Percentiles rank a stretch among this genome's conserved stretches.
Evolutionary conservation across 2,329 filamentous ascomycete species (phyloP).

Genomic region (Pseudogymnoascus destructans): DNA sequence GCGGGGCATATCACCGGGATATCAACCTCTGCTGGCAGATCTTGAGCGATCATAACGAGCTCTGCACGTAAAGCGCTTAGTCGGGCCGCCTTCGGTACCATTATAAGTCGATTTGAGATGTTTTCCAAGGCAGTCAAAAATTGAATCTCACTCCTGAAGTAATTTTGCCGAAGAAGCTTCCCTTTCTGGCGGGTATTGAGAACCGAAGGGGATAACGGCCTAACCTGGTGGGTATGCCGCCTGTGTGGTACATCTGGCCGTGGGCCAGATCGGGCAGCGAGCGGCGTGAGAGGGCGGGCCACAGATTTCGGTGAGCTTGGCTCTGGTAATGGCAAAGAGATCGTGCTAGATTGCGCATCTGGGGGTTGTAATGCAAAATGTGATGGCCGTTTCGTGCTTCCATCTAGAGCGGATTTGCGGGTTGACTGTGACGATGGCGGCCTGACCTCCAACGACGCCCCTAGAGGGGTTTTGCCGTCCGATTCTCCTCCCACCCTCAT

Average conservation of each 20-base stretch:
- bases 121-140: constrained; percentile 70
- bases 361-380: constrained; percentile 25
- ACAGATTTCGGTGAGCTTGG: constrained; percentile 38
- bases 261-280: constrained; percentile 38
- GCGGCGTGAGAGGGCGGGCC: constrained; percentile 44
- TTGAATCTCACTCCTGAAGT: constrained; percentile 69
- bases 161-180: constrained; percentile 64
- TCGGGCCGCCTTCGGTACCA: constrained; percentile 68
- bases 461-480: constrained; percentile 16
- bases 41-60: constrained; percentile 66
- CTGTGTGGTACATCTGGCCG: constrained; percentile 37
- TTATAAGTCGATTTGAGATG: constrained; percentile 72
- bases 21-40: constrained; percentile 71
- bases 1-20: constrained; percentile 72
- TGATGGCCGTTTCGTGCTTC: constrained; percentile 18
- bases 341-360: constrained; percentile 53
- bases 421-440: constrained; percentile 18
- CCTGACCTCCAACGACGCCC: constrained; percentile 22
- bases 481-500: background rate
- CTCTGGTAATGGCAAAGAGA: constrained; percentile 53
- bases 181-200: constrained; percentile 54
- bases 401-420: constrained; percentile 14
- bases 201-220: constrained; percentile 46
- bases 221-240: constrained; percentile 48
- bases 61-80: constrained; percentile 72